A percentile compares a stretch with the other conserved stretches of the same genome.
Evolutionary conservation across 352 stramenopile species (phyloP).

Genomic region (Pseudoperonospora humuli): DNA sequence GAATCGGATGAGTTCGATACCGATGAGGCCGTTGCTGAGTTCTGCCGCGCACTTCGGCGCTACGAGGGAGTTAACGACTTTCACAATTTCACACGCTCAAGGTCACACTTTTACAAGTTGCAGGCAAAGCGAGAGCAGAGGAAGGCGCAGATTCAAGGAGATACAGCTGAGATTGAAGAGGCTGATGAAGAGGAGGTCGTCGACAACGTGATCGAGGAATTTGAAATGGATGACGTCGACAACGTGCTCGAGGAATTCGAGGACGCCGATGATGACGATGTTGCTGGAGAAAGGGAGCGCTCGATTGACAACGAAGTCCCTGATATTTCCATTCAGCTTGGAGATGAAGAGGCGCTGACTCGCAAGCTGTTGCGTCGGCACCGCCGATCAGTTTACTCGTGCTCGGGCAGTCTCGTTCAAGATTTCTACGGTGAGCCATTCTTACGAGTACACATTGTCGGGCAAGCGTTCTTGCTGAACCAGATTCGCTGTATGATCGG

Average conservation of each 20-base stretch:
- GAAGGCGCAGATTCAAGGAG: slow-evolving; percentile 11
- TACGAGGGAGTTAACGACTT: slow-evolving; percentile 88
- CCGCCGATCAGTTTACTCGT: slow-evolving; percentile 73
- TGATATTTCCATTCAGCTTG: slow-evolving; percentile 31
- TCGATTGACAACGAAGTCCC: slow-evolving; percentile 15
- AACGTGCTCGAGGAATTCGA: slow-evolving; percentile 2
- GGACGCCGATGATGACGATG: slow-evolving; percentile 3
- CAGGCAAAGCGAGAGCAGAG: slow-evolving; percentile 34
- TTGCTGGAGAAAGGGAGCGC: slow-evolving; percentile 12
- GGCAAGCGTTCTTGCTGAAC: slow-evolving; percentile 81
- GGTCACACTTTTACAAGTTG: slow-evolving; percentile 68
- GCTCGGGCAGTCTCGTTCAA: slow-evolving; percentile 45
- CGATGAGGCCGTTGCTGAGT: slow-evolving; percentile 34
- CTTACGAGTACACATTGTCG: slow-evolving; percentile 72
- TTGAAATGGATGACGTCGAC: slow-evolving; percentile 6
- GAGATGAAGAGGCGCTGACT: slow-evolving; percentile 25
- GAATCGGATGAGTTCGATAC: slow-evolving; percentile 22
- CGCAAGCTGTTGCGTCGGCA: slow-evolving; percentile 60
- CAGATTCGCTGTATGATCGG: slow-evolving; percentile 90
- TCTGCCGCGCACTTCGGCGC: slow-evolving; percentile 39
- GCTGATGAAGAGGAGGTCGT: slow-evolving; percentile 6
- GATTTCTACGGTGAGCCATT: slow-evolving; percentile 57
- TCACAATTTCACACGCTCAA: slow-evolving; percentile 87
- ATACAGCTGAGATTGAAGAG: not conserved
- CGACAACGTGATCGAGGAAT: slow-evolving; percentile 8